Base-by-base conservation (phyloP, 345 rosid genomes). In the Raphanus raphanistrum region DNA sequence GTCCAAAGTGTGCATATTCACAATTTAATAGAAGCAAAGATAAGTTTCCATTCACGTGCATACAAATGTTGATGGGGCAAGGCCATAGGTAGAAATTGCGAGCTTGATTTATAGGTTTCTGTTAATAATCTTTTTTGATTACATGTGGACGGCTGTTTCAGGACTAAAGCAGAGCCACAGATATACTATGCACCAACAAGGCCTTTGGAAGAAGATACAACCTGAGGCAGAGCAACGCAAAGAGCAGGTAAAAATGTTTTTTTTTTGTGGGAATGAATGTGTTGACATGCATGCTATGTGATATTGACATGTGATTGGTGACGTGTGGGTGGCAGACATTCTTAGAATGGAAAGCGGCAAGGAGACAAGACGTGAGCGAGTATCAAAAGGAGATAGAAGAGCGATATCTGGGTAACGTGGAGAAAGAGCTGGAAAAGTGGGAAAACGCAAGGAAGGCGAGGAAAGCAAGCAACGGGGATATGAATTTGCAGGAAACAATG, bases 1-100 rank as follows among this genome's bases (percentile, higher is more conserved):
- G 99, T 95, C 97, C 89, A 86, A 87, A 90, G 98, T 92, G 87
- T 95, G 90, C 94, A 90, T 91, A 91, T 91, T 91, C 93, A 90
- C 93, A 90, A 86, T 92, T 91, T 90, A 91, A 84, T 89, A 88
- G 88, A 86, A 86, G 84, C 90, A 77, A 88, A 90, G 94, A 92
- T 94, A 92, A 95, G 99, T 95, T 90, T 92, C 90, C 73, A 68
- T 89, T 87, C 90, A 87, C 76, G 90, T 88, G 86, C 82, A 88
- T 82, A 82, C 82, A 80, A 82, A 84, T 84, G 86, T 82, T 88
- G 85, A 81, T 71, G 74, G 74, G 66, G 82, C 63, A 67, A 71
- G 66, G 78, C 76, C 86, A 77, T 81, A 70, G 75, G 74, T 61
- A 58, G 63, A 57, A 21, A 69, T 68, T 48, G 55, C 2, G 57